Evolutionary conservation across 139 green algal species (phyloP), one percentile per base, ranked within the genome.

Genomic region (Astrephomene gubernaculifera): DNA sequence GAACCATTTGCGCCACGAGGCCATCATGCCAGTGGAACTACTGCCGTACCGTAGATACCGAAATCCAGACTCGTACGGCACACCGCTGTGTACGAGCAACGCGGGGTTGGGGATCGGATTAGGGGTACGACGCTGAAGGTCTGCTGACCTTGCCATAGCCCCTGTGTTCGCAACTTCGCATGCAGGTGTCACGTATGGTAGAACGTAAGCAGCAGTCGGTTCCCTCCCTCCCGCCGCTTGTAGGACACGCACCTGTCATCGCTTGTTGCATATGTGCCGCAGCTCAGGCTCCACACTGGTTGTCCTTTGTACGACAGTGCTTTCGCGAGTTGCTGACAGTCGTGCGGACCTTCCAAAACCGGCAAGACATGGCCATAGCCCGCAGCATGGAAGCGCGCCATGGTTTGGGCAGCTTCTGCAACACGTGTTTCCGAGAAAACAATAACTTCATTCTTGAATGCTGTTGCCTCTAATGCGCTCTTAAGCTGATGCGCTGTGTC

Each of bases 1-100:
- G 73, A 54, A 54, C 73, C 73, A 81, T 36, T 81, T 81, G 35
- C 53, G 36, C 73, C 73, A 81, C 73, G 53, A 81, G 17, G n/a
- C 71, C n/a, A 31, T 45, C 44, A 79, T 31, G 14, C 71, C 71
- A n/a, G n/a, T n/a, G n/a, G 70, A 43, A 69, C 49, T 57, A 17
- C 49, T n/a, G 44, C 31, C 8, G 29, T 19, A 22, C 4, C 8
- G 6, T 5, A 79, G 45, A 45, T 65, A 79, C 4, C 10, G 17
- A 31, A 65, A 65, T 0, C 9, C 45, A 2, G 31, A 36, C 3
- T 14, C 7, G 31, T 65, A 64, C 19, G 6, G 45, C 12, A 31
- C 1, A 19, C 71, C 71, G 7, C 71, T 79, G 71, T 0, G n/a
- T n/a, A n/a, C n/a, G n/a, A n/a, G n/a, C n/a, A n/a, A n/a, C n/a